Conservation (phyloP, 306 rosid species). For the Alnus rubra region DNA sequence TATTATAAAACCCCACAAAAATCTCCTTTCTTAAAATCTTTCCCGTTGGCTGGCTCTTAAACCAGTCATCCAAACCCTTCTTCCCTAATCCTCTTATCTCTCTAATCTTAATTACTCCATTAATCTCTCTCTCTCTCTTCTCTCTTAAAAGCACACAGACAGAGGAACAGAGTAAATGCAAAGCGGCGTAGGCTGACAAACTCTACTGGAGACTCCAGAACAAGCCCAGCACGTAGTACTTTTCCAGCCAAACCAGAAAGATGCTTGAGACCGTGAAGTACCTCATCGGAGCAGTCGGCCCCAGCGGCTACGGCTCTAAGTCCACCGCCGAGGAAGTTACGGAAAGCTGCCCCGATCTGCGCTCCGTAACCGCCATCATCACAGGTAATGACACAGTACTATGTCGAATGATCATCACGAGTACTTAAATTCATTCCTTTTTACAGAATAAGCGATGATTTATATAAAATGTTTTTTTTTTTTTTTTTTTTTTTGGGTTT, state of each 20-base stretch:
- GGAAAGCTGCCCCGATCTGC: slow-evolving; percentile 38
- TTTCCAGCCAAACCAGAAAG: neutral
- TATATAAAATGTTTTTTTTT: neutral
- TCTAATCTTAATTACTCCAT: neutral
- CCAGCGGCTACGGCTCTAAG: slow-evolving; percentile 78
- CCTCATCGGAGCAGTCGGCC: slow-evolving; percentile 73
- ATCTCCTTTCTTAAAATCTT: too few relatives aligned
- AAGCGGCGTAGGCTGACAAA: neutral
- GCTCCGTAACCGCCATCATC: slow-evolving; percentile 73
- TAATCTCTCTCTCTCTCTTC: neutral
- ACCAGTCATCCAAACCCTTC: too few relatives aligned
- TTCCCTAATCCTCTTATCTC: neutral
- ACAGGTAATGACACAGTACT: slow-evolving; percentile 48
- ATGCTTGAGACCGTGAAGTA: slow-evolving; percentile 68
- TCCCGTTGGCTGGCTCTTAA: too few relatives aligned
- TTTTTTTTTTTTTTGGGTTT: neutral
- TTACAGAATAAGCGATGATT: too few relatives aligned
- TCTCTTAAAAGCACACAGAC: neutral
- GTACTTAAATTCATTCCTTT: too few relatives aligned
- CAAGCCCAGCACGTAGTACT: too few relatives aligned
- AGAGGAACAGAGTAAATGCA: neutral
- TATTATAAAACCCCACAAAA: too few relatives aligned
- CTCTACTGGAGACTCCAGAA: too few relatives aligned
- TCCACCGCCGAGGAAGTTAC: slow-evolving; percentile 86
- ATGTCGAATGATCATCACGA: neutral